Evolutionary conservation across 768 basidiomycete species (phyloP), one percentile per base, ranked within the genome.

Genomic region (Mrakia frigida): DNA sequence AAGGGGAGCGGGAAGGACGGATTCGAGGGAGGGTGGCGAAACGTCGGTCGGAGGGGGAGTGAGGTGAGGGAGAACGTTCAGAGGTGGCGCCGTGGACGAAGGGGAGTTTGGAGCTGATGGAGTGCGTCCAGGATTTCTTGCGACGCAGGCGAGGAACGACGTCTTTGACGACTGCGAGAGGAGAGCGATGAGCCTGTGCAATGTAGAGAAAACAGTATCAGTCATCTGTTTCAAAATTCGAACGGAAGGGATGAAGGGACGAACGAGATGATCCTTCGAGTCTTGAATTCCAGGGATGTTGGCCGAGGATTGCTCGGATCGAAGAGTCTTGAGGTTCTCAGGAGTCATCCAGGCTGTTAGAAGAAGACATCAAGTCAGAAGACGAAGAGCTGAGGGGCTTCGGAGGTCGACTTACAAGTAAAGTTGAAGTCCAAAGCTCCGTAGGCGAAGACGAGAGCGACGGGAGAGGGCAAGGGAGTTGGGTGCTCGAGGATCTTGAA

Each of bases 371-470:
- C 0, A 94, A 50, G 46, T 50, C 18, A 50, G 46, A 88, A 83
- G 98, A 98, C n/a, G 95, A 86, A 25, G 56, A 16, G 43, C 25
- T 1, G 25, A 50, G 21, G 46, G 46, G 2, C 16, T 9, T 43
- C 21, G 2, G 2, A 6, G 18, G 46, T 6, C 16, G 6, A 50
- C 77, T 43, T 37, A 77, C 77, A 96, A 0, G 93, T 94, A 81
- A 96, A 98, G 83, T 98, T 98, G 85, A 99, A 98, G 83, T 98
- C 95, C 63, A 98, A 87, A 35, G 91, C 92, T 0, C 95, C 89
- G 83, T 98, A 99, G 79, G 89, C 93, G 73, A 96, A 88, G 39
- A 97, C 89, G 76, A 98, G 86, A 1, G 92, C 91, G 53, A 90
- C 84, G 1, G 97, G 97, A 25, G 88, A 86, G 1, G 90, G 91